Conservation (phyloP, 129 eudicot genomes). For the Tagetes patula region DNA sequence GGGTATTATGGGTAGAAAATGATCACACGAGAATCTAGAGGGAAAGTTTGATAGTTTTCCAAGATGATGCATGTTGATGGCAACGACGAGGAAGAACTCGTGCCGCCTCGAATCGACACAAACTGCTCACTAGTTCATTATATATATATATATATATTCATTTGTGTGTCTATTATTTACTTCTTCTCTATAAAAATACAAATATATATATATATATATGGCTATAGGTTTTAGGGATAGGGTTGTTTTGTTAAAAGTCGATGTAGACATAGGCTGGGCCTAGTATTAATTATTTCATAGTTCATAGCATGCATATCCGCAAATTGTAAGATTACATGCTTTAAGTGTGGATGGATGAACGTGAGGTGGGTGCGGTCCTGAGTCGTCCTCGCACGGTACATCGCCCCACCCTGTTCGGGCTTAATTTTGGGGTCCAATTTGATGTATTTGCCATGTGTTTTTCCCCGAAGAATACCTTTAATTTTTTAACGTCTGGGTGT, state of each 20-base stretch:
- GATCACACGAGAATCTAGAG: slow-evolving; percentile 31
- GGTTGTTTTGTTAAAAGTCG: slow-evolving; percentile 32
- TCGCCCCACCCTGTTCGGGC: too few species aligned
- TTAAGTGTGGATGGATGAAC: too few species aligned
- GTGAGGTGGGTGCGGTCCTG: too few species aligned
- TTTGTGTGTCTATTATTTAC: not conserved
- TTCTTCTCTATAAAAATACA: not conserved
- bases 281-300: not conserved
- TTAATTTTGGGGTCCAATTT: too few species aligned
- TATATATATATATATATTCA: not conserved
- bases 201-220: not conserved
- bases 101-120: slow-evolving; percentile 38
- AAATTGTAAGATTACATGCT: not conserved
- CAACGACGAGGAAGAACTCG: slow-evolving; percentile 33
- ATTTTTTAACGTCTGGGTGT: too few species aligned
- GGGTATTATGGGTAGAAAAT: slow-evolving; percentile 27
- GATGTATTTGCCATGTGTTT: too few species aligned
- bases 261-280: slow-evolving; percentile 14
- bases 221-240: slow-evolving; percentile 30
- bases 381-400: too few species aligned
- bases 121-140: not conserved
- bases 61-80: slow-evolving; percentile 34
- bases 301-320: not conserved
- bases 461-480: too few species aligned
- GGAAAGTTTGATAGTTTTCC: slow-evolving; percentile 33